Evolutionary conservation across 2,329 filamentous ascomycete genomes (phyloP).

Genomic region (Trichoderma koningii): DNA sequence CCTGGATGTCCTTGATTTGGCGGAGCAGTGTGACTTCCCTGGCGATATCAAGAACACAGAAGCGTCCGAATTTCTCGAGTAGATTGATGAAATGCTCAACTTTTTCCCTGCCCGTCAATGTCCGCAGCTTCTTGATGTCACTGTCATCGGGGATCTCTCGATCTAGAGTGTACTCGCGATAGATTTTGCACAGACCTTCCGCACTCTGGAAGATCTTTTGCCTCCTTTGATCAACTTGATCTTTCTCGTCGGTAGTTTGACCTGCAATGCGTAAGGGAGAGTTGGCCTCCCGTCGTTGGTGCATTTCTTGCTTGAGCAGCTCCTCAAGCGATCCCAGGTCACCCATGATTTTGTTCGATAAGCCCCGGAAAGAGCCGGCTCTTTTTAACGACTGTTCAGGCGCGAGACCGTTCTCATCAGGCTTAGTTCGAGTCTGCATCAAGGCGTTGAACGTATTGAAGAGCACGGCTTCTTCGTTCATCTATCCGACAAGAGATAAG

Average conservation of each 20-base stretch:
- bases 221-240: no score
- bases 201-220: no score
- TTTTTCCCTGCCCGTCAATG: no score
- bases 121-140: neutral
- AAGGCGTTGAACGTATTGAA: neutral
- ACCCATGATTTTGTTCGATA: no score
- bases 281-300: no score
- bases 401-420: no score
- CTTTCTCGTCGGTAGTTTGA: no score
- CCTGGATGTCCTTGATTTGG: neutral
- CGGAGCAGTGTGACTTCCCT: neutral
- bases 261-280: no score
- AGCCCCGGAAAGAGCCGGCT: no score
- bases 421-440: neutral
- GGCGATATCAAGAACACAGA: slow-evolving; percentile 1
- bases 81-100: neutral
- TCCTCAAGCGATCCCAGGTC: no score
- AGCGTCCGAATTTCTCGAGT: neutral
- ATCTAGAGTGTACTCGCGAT: neutral
- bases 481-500: neutral
- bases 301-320: no score
- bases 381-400: no score
- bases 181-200: neutral
- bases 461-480: neutral
- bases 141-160: neutral